Evolutionary conservation across 169 alveolate species (phyloP).

Genomic region (Hammondia hammondi): DNA sequence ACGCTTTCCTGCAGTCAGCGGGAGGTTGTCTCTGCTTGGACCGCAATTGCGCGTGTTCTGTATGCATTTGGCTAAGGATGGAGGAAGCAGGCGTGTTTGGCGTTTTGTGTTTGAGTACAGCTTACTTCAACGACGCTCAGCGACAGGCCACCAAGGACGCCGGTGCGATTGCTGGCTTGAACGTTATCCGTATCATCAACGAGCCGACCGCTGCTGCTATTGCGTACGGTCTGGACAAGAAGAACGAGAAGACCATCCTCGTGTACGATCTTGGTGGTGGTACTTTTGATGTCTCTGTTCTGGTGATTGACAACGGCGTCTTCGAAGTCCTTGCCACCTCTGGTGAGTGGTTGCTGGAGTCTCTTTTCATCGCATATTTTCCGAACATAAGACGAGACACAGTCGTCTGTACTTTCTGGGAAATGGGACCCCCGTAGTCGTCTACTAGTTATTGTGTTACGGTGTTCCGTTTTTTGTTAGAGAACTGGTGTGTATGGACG

Average conservation of each 20-base stretch:
- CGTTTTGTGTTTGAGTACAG: constrained; percentile 66
- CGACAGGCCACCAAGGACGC: constrained; percentile 99
- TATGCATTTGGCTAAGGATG: no score
- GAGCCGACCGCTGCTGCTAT: constrained; percentile 99
- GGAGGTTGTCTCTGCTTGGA: no score
- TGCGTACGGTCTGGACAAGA: constrained; percentile 98
- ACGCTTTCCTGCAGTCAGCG: no score
- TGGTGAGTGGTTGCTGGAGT: constrained; percentile 80
- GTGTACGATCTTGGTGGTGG: constrained; percentile 99
- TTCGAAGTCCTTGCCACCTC: constrained; percentile 97
- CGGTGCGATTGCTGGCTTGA: constrained; percentile 98
- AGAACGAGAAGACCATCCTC: constrained; percentile 94
- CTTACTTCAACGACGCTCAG: constrained; percentile 99
- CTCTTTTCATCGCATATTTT: background rate
- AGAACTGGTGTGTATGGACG: background rate
- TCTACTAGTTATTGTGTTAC: no score
- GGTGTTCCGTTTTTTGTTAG: background rate
- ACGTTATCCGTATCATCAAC: constrained; percentile 96
- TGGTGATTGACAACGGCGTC: constrained; percentile 97
- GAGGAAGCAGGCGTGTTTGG: background rate
- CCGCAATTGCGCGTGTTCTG: no score
- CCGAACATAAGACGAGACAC: no score
- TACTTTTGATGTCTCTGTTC: constrained; percentile 98
- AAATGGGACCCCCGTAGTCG: no score
- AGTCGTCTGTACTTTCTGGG: no score